phyloP scores from a whole-genome alignment of 192 early-diverging fungal genomes.

The Umbelopsis ramanniana region DNA sequence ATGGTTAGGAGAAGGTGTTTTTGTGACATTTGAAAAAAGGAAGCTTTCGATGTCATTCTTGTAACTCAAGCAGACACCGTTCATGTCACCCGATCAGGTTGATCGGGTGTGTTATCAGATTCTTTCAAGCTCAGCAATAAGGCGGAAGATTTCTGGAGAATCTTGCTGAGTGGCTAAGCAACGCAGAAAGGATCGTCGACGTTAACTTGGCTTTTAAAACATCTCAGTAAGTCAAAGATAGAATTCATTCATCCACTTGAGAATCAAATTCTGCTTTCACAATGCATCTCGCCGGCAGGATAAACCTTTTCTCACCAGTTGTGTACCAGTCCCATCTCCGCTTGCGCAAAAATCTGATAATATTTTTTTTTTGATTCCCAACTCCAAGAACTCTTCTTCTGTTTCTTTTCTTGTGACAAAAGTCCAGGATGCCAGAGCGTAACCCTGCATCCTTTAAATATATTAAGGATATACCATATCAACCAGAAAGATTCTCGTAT shows the following conservation, averaged over 20 bases:
- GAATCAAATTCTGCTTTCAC: too few relatives aligned
- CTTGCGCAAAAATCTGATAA: slow-evolving; percentile 22
- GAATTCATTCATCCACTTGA: too few relatives aligned
- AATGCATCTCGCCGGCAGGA: not conserved
- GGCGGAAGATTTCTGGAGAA: not conserved
- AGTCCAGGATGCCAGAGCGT: not conserved
- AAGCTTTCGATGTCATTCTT: too few relatives aligned
- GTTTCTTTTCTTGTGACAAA: not conserved
- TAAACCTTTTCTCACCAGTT: not conserved
- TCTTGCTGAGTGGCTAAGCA: too few relatives aligned
- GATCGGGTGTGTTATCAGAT: not conserved
- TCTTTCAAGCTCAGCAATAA: not conserved
- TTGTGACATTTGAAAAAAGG: too few relatives aligned
- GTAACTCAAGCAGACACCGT: too few relatives aligned
- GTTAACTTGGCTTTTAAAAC: too few relatives aligned
- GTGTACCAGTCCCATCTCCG: not conserved
- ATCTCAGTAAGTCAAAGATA: too few relatives aligned
- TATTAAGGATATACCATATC: not conserved
- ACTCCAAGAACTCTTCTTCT: not conserved
- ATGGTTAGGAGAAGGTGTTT: too few relatives aligned
- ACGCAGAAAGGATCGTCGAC: too few relatives aligned
- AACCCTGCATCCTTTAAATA: not conserved
- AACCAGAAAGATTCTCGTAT: not conserved
- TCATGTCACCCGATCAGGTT: too few relatives aligned
- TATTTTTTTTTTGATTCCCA: slow-evolving; percentile 5